Base-by-base conservation (phyloP, 2,329 filamentous ascomycete species). In the Colletotrichum cereale region DNA sequence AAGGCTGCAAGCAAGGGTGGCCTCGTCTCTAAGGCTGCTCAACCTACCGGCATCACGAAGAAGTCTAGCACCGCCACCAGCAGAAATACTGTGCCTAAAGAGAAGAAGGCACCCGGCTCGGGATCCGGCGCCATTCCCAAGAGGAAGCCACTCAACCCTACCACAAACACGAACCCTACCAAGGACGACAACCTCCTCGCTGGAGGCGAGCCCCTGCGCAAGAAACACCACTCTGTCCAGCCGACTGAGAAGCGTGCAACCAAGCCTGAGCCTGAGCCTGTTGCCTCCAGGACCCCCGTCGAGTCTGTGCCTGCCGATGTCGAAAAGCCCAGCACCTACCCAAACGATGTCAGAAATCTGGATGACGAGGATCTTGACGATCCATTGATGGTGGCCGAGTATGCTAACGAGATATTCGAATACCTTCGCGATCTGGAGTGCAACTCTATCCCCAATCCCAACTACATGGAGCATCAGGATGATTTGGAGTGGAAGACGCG, bases 401-500 rank as follows among this genome's bases (percentile, higher is more conserved):
- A 99, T 78, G 95, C 97, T 61, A 92, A 92, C 72, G 96, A 99
- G 80, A 98, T 99, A 79, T 98, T 98, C 79, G 95, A 98, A 76
- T 98, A 99, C 82, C 89, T 98, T 75, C 92, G 91, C 78, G 91
- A 97, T 77, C 89, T 98, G 31, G 96, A 99, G 84, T 86, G 84
- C 87, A 80, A 94, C 86, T 82, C 90, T 0, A 82, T 95, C 79
- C 95, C 96, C 76, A 98, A 98, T 83, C 92, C 95, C 24, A 86
- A 96, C 74, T 99, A 99, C 86, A 99, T 99, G 91, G 89, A 93
- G 62, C 93, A 96, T 83, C 96, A 99, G 80, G 93, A 93, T 74
- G 95, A 98, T 77, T 87, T 99, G 16, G 96, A 98, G 82, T 99
- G 96, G 96, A 97, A 97, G 88, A 98, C 97, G 85, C 94, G 96